Conservation (phyloP, 345 rosid genomes). For the Eucalyptus lansdowneana region DNA sequence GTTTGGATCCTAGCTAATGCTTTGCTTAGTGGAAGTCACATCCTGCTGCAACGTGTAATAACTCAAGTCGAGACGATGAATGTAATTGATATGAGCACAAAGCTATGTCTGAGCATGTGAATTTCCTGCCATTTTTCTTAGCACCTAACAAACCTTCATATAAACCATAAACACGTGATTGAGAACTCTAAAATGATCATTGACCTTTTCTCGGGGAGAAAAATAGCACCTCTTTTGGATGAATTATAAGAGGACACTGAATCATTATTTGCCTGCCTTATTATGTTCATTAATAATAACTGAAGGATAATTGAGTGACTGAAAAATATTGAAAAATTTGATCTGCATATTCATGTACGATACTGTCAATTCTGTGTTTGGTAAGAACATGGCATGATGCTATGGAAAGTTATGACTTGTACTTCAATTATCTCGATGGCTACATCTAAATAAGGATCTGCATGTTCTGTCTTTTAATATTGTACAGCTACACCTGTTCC, state of each 20-base stretch:
- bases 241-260: not conserved
- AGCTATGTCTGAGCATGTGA: not conserved
- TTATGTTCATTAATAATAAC: not conserved
- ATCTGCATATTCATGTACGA: not conserved
- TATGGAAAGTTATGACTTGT: not conserved
- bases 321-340: not conserved
- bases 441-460: not conserved
- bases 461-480: not conserved
- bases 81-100: not conserved
- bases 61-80: not conserved
- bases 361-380: not conserved
- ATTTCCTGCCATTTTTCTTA: not conserved
- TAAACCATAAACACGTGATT: not conserved
- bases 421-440: not conserved
- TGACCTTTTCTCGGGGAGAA: not conserved
- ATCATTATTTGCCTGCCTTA: not conserved
- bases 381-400: not conserved
- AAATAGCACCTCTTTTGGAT: not conserved
- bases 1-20: not conserved
- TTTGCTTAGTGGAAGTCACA: not conserved
- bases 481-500: not conserved
- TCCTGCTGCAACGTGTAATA: not conserved
- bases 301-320: not conserved
- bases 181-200: not conserved
- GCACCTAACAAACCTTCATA: not conserved